phyloP scores from a whole-genome alignment of 208 protist species.

The Entamoeba dispar region DNA sequence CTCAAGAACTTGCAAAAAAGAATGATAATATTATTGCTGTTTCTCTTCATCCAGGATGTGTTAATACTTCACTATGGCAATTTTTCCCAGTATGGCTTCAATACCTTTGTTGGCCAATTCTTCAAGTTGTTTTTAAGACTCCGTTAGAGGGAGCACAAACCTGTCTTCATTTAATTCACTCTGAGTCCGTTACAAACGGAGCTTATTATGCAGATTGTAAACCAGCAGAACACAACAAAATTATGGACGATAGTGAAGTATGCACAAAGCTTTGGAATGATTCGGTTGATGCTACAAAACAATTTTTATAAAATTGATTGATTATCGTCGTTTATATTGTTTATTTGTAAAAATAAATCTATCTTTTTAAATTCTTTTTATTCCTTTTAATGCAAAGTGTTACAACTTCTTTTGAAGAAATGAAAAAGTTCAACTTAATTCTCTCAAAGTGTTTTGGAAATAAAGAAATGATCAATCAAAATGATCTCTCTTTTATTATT shows the following conservation, averaged over 20 bases:
- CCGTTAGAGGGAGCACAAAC: background rate
- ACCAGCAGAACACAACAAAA: background rate
- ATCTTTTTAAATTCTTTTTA: too few species aligned
- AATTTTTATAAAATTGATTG: background rate
- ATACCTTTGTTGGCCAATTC: background rate
- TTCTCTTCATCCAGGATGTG: background rate
- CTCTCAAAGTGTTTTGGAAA: too few species aligned
- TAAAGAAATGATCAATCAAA: too few species aligned
- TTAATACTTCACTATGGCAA: background rate
- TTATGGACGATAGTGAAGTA: background rate
- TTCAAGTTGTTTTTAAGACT: background rate
- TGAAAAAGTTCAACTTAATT: too few species aligned
- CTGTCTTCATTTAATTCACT: background rate
- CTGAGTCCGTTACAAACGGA: background rate
- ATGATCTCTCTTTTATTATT: too few species aligned
- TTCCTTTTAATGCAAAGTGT: too few species aligned
- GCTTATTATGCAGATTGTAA: background rate
- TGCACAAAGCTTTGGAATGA: background rate
- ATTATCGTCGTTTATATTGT: too few species aligned
- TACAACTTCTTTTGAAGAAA: too few species aligned
- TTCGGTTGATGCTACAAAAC: background rate
- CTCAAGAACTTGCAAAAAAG: background rate
- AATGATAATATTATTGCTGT: background rate
- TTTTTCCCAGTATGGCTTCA: background rate
- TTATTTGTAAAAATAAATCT: too few species aligned